Evolutionary conservation across 148 eudicot genomes (phyloP), one percentile per base, ranked within the genome.

Genomic region (Silene latifolia): DNA sequence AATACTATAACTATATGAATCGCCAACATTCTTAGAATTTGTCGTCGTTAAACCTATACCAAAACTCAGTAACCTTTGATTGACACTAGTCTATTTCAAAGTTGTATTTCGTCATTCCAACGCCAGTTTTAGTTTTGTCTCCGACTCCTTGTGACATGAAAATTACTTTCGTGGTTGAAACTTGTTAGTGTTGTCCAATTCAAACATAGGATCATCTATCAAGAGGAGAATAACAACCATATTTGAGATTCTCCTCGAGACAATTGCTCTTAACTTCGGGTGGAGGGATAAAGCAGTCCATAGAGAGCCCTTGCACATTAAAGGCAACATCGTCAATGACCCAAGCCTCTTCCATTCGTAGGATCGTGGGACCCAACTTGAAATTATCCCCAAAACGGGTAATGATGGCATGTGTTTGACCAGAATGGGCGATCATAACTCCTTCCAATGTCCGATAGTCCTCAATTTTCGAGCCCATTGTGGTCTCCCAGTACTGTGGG

Each of bases 401-500:
- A 67, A 95, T 95, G 74, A 85, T 76, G 5, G 78, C 91, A 7
- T 76, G 85, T 5, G 97, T 88, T 27, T 83, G 88, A 53, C 98
- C 98, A 0, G 97, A 85, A 67, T 95, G 98, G 0, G 97, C 93
- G 8, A 95, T 83, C 93, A 87, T 90, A 71, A 87, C 89, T 1
- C 92, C 97, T 70, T 94, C 97, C n/a, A 90, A 85, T 21, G 64
- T 46, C 42, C 91, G 87, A 61, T 95, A 95, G 86, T 92, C 96
- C 76, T 92, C 93, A 7, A 95, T 83, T 72, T 86, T 87, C 0
- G 98, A 89, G 32, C 90, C 87, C 93, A 90, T 92, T 0, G 89
- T 86, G 47, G 98, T 95, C 76, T 95, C 98, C 98, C 98, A 95
- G 42, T 95, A 95, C n/a, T 79, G 80, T 12, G 97, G 96, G 8